Evolutionary conservation across 1,284 basidiomycete genomes (phyloP), one percentile per base, ranked within the genome.

Genomic region (Apiotrichum akiyoshidainum): DNA sequence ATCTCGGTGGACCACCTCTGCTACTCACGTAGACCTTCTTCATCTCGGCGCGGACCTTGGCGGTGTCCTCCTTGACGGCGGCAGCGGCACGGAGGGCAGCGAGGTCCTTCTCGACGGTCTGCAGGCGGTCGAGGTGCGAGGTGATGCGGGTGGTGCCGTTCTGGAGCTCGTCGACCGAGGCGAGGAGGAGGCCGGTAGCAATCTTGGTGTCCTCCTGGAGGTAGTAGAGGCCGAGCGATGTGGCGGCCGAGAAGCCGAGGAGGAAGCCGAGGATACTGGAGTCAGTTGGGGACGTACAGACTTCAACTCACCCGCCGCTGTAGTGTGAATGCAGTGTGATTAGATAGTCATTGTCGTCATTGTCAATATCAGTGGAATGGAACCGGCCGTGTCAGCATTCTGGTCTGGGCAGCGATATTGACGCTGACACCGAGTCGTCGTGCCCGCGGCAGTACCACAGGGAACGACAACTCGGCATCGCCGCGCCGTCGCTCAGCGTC

Each of bases 191-290:
- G 31, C 87, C 86, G 7, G 88, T 90, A 10, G 92, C 91, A 52
- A 84, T 81, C 75, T 92, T 90, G 78, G 92, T 93, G 79, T 95
- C 92, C 66, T 94, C 89, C 53, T 94, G 80, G 31, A 96, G 81
- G 72, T 90, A 86, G 74, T 92, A 94, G 50, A 90, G 87, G 48
- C 90, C 90, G 69, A 88, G 85, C 0, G 57, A 57, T 26, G 59
- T 58, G 2, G 64, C 57, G 19, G 58, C 59, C 37, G 63, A 69
- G 52, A 70, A 70, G 44, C 57, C 71, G 44, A 75, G 76, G 78
- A 90, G 92, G 74, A 95, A 95, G 0, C 92, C 92, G 33, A 93
- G 83, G 57, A 95, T 85, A 52, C 90, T 93, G 66, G 41, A 45
- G 52, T 59, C 56, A 37, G 59, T 37, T 35, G 22, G 1, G 33